Percentiles rank a stretch among this genome's conserved stretches.
These are phyloP conservation scores for Ophiostoma australiae DNA, from an alignment of 2,329 filamentous ascomycete species.

Conservation along the genomic window DNA sequence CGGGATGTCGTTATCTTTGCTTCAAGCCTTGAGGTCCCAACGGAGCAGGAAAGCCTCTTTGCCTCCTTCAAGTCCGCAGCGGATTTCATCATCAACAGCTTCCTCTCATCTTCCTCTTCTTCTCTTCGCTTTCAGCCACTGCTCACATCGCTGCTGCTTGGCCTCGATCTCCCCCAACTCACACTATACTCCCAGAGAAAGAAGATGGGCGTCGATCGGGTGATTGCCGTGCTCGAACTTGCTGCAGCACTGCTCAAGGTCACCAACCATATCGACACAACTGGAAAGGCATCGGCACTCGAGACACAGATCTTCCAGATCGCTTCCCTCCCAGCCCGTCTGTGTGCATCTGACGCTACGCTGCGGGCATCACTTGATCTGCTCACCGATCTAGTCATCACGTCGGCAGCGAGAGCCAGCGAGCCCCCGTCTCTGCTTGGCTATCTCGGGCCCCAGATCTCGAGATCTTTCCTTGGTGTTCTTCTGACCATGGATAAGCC, in stretches of 20 bases:
- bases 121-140: constrained; percentile 74
- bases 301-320: constrained; percentile 78
- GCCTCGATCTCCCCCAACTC: constrained; percentile 54
- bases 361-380: constrained; percentile 64
- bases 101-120: constrained; percentile 64
- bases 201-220: constrained; percentile 56
- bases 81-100: constrained; percentile 68
- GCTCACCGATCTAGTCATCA: constrained; percentile 67
- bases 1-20: constrained; percentile 65
- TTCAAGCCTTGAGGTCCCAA: constrained; percentile 56
- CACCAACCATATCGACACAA: constrained; percentile 57
- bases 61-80: constrained; percentile 65
- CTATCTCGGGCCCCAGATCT: constrained; percentile 75
- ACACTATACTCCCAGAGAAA: constrained; percentile 56
- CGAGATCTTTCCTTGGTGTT: constrained; percentile 76
- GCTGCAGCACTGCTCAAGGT: constrained; percentile 66
- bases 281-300: constrained; percentile 61
- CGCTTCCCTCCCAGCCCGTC: constrained; percentile 67
- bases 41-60: constrained; percentile 43
- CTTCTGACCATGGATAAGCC: constrained; percentile 74
- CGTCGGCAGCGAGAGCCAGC: constrained; percentile 53
- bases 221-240: constrained; percentile 60
- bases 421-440: constrained; percentile 93
- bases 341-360: constrained; percentile 64
- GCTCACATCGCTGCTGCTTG: constrained; percentile 62